These are phyloP conservation scores for Xylaria sp. DNA, from an alignment of 2,329 filamentous ascomycete species.

Conservation along the genomic window DNA sequence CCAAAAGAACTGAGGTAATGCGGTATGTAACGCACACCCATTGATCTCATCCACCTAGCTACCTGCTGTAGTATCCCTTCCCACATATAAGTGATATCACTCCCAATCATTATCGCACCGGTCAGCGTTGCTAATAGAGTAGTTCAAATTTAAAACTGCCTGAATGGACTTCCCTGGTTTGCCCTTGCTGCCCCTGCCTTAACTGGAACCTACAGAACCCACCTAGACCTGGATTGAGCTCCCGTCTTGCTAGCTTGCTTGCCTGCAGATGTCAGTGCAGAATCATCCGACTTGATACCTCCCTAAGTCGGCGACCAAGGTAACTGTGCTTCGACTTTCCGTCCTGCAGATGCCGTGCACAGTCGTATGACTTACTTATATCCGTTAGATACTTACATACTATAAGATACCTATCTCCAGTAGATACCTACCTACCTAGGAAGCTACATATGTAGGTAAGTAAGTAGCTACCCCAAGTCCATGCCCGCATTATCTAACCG, in stretches of 20 bases:
- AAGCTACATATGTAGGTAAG: no score
- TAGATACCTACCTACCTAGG: not conserved
- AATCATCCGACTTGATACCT: conserved; percentile 27
- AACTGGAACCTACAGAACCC: conserved; percentile 8
- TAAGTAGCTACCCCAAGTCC: not conserved
- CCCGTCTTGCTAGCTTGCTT: conserved; percentile 14
- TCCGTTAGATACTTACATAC: not conserved
- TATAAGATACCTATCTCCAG: not conserved
- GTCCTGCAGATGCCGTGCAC: conserved; percentile 18
- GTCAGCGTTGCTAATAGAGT: conserved; percentile 1
- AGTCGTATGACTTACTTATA: conserved; percentile 6
- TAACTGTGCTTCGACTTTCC: conserved; percentile 9
- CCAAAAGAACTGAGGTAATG: no score
- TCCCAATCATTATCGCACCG: conserved; percentile 9
- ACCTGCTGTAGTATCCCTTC: not conserved
- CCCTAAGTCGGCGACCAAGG: conserved; percentile 10
- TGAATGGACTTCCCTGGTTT: conserved; percentile 10
- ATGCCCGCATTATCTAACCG: not conserved
- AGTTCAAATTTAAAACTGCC: conserved; percentile 2
- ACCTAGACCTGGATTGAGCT: not conserved
- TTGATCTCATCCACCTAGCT: not conserved
- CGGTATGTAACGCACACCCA: not conserved
- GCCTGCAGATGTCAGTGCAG: conserved; percentile 24
- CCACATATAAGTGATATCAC: conserved; percentile 3
- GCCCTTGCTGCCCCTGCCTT: not conserved